Base-by-base conservation (phyloP, 176 grass and related monocot genomes). In the Urochloa ruziziensis region DNA sequence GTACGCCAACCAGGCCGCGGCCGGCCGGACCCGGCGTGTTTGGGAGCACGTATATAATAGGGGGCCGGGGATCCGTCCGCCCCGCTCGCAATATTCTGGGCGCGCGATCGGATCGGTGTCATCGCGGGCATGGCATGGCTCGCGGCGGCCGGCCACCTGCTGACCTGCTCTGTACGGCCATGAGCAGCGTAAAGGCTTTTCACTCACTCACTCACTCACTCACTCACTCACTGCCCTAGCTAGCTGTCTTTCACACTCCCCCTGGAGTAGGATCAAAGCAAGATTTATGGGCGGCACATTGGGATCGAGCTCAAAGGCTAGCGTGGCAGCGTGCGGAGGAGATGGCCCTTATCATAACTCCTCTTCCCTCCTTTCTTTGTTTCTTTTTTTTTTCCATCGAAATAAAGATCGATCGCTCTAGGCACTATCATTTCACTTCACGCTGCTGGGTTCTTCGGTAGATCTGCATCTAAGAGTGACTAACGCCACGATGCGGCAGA, bases 261-360 rank as follows among this genome's bases (percentile, higher is more conserved):
- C 18, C 62, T 33, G 23, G 37, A 42, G 80, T 71, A 32, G 80
- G 47, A 72, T 68, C 54, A 75, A 82, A 75, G 85, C 70, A 73
- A 21, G 70, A 48, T 47, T 69, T 67, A 75, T 82, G 69, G 10
- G 54, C 35, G 59, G 44, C n/a, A 0, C 24, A 46, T 13, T 18
- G 33, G n/a, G 48, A 47, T 63, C 14, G 44, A 37, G 73, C 1
- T 64, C 61, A 68, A 72, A 78, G 64, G 28, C 73, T 62, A 61
- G 32, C 84, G n/a, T n/a, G n/a, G n/a, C 21, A 73, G 37, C 13
- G 32, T 77, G 46, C 33, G 40, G 54, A 53, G 62, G 18, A 23
- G 18, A 82, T 82, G 79, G 86, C 69, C 78, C 78, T 78, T 47
- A 73, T 73, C 69, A 73, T 73, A 36, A 69, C 69, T 29, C 30